Evolutionary conservation across 768 basidiomycete species (phyloP).

Genomic region (Lactarius evosmus): DNA sequence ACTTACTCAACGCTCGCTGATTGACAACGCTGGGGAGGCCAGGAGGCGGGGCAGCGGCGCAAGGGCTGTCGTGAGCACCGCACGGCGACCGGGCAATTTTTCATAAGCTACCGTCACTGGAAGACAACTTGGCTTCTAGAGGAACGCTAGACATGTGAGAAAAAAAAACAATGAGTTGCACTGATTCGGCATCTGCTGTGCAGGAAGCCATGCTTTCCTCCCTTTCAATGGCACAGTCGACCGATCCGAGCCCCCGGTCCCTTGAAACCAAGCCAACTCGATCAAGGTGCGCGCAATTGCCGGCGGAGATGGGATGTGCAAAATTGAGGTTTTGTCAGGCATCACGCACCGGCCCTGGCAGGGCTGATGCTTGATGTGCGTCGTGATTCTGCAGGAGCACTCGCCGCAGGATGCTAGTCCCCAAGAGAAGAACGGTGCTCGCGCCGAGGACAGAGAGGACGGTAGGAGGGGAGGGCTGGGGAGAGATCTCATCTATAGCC

Average conservation of each 20-base stretch:
- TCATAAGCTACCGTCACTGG: background rate
- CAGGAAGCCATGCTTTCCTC: background rate
- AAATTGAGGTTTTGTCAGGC: background rate
- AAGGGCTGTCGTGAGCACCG: background rate
- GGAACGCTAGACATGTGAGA: background rate
- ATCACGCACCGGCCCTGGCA: background rate
- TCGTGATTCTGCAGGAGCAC: background rate
- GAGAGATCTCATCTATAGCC: constrained; percentile 13
- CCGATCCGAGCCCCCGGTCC: background rate
- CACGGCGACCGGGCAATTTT: background rate
- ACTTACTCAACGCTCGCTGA: background rate
- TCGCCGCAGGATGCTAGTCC: background rate
- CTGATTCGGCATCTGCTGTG: background rate
- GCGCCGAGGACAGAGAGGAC: background rate
- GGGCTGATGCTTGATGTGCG: background rate
- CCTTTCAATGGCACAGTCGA: background rate
- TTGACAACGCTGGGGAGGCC: background rate
- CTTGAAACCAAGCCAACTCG: background rate
- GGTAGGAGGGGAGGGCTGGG: background rate
- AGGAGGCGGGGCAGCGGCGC: constrained; percentile 5
- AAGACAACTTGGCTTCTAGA: background rate
- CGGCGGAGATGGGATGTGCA: background rate
- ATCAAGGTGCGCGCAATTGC: background rate
- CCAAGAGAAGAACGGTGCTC: background rate
- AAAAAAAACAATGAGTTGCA: background rate